Evolutionary conservation across 208 protist genomes (phyloP), one percentile per base, ranked within the genome.

Genomic region (Trypanosoma scelopori): DNA sequence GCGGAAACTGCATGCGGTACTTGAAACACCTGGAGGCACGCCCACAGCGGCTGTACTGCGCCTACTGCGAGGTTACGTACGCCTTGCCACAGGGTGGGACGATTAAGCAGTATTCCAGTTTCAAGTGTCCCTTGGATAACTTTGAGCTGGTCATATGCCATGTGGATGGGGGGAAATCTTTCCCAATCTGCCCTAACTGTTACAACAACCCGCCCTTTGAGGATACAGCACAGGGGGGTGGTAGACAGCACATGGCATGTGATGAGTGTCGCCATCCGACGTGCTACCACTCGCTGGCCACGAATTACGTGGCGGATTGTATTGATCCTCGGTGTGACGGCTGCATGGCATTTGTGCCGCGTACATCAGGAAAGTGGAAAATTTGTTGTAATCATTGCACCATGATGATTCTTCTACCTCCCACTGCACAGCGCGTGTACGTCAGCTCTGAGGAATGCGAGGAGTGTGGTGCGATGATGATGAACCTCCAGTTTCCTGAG

Each of bases 201-300:
- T 98, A 97, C 79, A 98, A 98, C 73, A 91, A 97, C 59, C 96
- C 96, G 9, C 91, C 93, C 0, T 95, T 98, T 65, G 91, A 97
- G 55, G 85, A 95, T 43, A 57, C 35, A 48, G 3, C 32, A 51
- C 50, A 56, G 43, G 42, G 30, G 20, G 32, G 65, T 18, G 55
- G 70, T 28, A 52, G 55, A 45, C 73, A 73, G 5, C 70, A 88
- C 55, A 95, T 96, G 86, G 82, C 69, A 13, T 98, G 95, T 74
- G 93, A 97, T 63, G 82, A 91, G 56, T 98, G 95, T 82, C 64
- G 78, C n/a, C 91, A 98, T 71, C 91, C 94, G 11, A 95, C 86
- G 27, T 98, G 95, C 75, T 72, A 85, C 70, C 84, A 96, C 68
- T 91, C 80, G 16, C 77, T 92, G 16, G 82, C 92, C 4, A 92